Base-by-base conservation (phyloP, 2,329 filamentous ascomycete genomes). In the Polychaeton citri region DNA sequence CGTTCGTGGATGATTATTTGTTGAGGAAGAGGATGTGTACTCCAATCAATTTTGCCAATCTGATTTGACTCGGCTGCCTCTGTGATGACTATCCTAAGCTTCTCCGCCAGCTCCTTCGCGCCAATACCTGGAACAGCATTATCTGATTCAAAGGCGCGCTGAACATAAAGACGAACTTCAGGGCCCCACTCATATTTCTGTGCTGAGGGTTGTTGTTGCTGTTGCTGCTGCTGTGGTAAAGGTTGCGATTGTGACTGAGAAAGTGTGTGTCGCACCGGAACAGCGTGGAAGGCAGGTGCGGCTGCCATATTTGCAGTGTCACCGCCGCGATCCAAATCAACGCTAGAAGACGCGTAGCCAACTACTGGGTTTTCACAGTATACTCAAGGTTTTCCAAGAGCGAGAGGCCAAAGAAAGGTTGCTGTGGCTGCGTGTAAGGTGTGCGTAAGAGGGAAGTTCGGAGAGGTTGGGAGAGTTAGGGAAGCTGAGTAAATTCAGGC, bases 151-250 rank as follows among this genome's bases (percentile, higher is more conserved):
- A 96, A 96, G 18, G 86, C 87, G 52, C 86, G 78, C 52, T 86
- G 80, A 20, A 96, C 88, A 62, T 95, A 96, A 46, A 72, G 68
- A 49, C 86, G 81, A 41, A 96, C 84, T n/a, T 79, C 74, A 30
- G 74, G 66, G 20, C 86, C 79, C 79, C 85, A 96, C 48, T 28
- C 24, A 28, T 28, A 28, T 28, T 28, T 28, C 24, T 28, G 24
- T 12, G 24, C 77, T n/a, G n/a, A n/a, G n/a, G n/a, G n/a, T 64
- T 80, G 83, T 54, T 69, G 57, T 34, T 64, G 43, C 16, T 48
- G 32, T 21, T 47, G 41, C 18, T 43, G 32, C 13, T 43, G 39
- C 30, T 46, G 32, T 18, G 39, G 19, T n/a, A 46, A 18, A 8
- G 42, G 32, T n/a, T 30, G 26, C 6, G 45, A 39, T 19, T 39